These are phyloP conservation scores for Termitomyces sp. DNA, from an alignment of 768 basidiomycete genomes.

Conservation along the genomic window DNA sequence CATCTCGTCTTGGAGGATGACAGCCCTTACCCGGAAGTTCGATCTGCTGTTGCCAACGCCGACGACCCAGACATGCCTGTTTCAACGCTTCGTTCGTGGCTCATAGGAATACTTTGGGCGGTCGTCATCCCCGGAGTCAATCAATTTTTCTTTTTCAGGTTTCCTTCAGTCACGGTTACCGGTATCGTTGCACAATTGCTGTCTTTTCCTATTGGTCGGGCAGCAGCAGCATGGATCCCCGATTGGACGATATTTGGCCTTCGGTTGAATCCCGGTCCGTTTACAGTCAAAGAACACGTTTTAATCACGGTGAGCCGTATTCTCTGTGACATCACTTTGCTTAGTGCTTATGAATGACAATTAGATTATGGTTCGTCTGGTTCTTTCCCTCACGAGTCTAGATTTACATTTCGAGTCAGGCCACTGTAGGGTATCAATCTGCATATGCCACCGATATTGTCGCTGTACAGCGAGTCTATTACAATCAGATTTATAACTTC, in stretches of 20 bases:
- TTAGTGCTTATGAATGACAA: neutral
- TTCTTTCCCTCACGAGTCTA: conserved; percentile 7
- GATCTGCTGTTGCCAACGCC: conserved; percentile 60
- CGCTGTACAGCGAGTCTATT: conserved; percentile 64
- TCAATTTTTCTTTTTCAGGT: conserved; percentile 53
- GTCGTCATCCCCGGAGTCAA: conserved; percentile 52
- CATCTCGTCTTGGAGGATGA: conserved; percentile 49
- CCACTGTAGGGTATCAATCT: conserved; percentile 50
- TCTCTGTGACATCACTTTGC: neutral
- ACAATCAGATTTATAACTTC: conserved; percentile 56
- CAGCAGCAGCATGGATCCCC: conserved; percentile 51
- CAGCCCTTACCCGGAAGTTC: conserved; percentile 76
- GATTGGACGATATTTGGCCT: conserved; percentile 53
- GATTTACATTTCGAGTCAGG: conserved; percentile 28
- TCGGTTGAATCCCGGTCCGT: conserved; percentile 69
- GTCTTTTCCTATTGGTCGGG: conserved; percentile 62
- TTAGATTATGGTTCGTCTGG: conserved; percentile 33
- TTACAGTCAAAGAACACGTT: conserved; percentile 76
- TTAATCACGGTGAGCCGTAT: conserved; percentile 37
- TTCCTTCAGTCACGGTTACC: conserved; percentile 31
- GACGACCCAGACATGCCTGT: conserved; percentile 59
- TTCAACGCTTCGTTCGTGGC: conserved; percentile 46
- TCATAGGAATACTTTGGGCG: conserved; percentile 50
- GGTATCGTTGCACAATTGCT: conserved; percentile 65
- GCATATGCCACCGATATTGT: conserved; percentile 74